Base-by-base conservation (phyloP, 2,329 filamentous ascomycete genomes). In the Plenodomus tracheiphilus region DNA sequence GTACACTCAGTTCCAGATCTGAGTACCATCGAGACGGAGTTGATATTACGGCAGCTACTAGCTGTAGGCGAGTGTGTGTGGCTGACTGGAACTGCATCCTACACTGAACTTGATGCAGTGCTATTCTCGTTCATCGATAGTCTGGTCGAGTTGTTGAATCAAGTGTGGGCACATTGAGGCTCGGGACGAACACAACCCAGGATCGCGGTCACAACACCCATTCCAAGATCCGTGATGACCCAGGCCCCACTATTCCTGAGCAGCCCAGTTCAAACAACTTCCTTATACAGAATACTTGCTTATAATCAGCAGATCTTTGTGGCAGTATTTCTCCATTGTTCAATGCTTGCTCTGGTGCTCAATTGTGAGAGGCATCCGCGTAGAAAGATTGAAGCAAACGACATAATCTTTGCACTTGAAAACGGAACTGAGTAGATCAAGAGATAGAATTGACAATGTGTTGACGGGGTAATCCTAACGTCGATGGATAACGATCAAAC, bases 1-100 rank as follows among this genome's bases (percentile, higher is more conserved):
- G 28, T 65, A 10, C 57, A 65, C 49, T 62, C 57, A 8, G 46
- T 58, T n/a, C 59, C 59, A 41, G 25, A 49, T 21, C 22, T 60
- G 19, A 47, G 25, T 21, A 44, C 47, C 7, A 36, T 17, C 15
- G 47, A 59, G 21, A 61, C 48, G 8, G 39, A 51, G 36, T 34
- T 38, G 38, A 53, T 48, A 2, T 39, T 64, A 25, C 38, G 48
- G 39, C 42, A 61, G 35, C 38, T 62, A 15, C 41, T 62, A 10
- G 47, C 41, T 15, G 53, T 63, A 22, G 53, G 52, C 18, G 46
- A 48, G 17, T 52, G 47, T 40, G 38, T 61, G 9, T 63, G 47
- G 48, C 43, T 65, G 20, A 66, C 54, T 8, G 39, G 41, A 25
- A 54, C 49, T 18, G 40, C 41, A 15, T 50, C 58, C 39, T 66